Evolutionary conservation across 805 yeast species (phyloP), one percentile per base, ranked within the genome.

Genomic region (Pichia paraexigua): DNA sequence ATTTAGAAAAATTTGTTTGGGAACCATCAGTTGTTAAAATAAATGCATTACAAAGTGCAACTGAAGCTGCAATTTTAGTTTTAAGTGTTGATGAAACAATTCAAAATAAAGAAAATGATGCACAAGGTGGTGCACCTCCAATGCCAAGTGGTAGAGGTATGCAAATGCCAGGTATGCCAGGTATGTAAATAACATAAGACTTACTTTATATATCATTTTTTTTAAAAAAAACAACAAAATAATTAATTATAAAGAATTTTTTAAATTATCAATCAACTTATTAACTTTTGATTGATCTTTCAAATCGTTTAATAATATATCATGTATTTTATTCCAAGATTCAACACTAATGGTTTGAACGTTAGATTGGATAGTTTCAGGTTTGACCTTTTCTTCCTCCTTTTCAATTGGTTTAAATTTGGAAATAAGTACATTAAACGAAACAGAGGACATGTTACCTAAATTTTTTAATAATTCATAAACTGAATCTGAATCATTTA

Each of bases 1-100:
- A 91, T 65, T 80, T 90, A 74, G 82, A 79, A 49, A 80, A 76
- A 55, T 92, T 88, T 63, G 95, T 94, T 52, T 94, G 99, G 99
- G 99, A 94, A 70, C 99, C 99, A 4, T 84, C 97, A 43, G 77
- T 94, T 60, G 95, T 92, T 48, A 94, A 94, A 71, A 79, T 82
- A 54, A 94, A 94, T 67, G 97, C 98, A n/a, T 73, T 94, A 53
- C 85, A 83, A 67, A 84, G 95, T 62, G 99, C 99, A 24, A 85
- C 97, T 13, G 99, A 94, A 70, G 99, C 99, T 43, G 96, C 98
- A 10, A 85, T 87, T 52, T 74, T 94, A 63, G 87, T 94, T 59
- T 76, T 94, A 58, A 84, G 95, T n/a, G 96, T 94, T 53, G 99
- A 94, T 68, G 98, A 94, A 73, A 94, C 98, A 18, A 84, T 87